Evolutionary conservation across 805 yeast genomes (phyloP).

Genomic region (Cyberlindnera veronae): DNA sequence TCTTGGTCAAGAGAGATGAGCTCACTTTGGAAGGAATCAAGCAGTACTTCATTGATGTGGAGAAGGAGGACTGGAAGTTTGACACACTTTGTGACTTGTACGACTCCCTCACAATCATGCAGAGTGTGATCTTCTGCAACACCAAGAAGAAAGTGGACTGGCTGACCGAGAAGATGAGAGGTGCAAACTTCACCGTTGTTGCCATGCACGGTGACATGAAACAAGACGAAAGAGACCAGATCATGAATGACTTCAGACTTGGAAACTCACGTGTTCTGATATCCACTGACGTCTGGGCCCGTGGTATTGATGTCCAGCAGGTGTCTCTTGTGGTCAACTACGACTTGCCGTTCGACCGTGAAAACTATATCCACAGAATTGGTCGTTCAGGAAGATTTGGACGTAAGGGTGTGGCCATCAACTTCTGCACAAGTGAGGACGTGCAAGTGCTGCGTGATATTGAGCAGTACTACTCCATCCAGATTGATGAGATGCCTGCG

Average conservation of each 20-base stretch:
- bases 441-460: slow-evolving; percentile 67
- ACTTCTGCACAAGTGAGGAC: slow-evolving; percentile 84
- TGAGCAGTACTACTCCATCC: slow-evolving; percentile 70
- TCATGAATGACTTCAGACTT: slow-evolving; percentile 93
- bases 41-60: slow-evolving; percentile 88
- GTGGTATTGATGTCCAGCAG: slow-evolving; percentile 98
- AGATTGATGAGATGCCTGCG: slow-evolving; percentile 76
- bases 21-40: slow-evolving; percentile 91
- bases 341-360: slow-evolving; percentile 89
- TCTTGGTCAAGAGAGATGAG: slow-evolving; percentile 91
- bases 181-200: slow-evolving; percentile 83
- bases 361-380: slow-evolving; percentile 94
- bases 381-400: slow-evolving; percentile 99
- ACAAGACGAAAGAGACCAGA: slow-evolving; percentile 89
- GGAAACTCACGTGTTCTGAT: slow-evolving; percentile 92
- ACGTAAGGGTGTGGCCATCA: slow-evolving; percentile 96
- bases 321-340: slow-evolving; percentile 94
- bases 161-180: slow-evolving; percentile 75
- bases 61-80: slow-evolving; percentile 89
- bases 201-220: slow-evolving; percentile 98
- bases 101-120: slow-evolving; percentile 93
- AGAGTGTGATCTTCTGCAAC: slow-evolving; percentile 97
- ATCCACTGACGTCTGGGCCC: slow-evolving; percentile 95
- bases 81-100: slow-evolving; percentile 93
- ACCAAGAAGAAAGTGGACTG: slow-evolving; percentile 93